Evolutionary conservation across 495 filamentous ascomycete species (phyloP).

Genomic region (Neurospora tetraspora): DNA sequence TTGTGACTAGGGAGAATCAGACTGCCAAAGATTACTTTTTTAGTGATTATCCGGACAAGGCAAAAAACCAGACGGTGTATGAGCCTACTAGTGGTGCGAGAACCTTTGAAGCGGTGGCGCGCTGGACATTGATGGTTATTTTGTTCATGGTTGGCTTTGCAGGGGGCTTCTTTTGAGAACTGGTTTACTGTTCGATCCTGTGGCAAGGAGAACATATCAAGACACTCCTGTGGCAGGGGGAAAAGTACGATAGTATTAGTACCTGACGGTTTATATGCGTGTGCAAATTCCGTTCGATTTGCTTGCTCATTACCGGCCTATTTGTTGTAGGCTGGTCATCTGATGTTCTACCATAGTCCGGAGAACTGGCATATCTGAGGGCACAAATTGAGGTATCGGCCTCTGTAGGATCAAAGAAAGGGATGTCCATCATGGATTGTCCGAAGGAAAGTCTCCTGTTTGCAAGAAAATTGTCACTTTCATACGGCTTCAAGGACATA

Average conservation of each 20-base stretch:
- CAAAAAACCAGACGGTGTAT: slow-evolving; percentile 48
- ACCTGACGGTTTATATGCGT: not conserved
- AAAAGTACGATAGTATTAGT: not conserved
- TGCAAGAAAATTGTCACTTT: not conserved
- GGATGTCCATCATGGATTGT: not conserved
- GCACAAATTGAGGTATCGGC: not conserved
- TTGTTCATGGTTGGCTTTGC: slow-evolving; percentile 7
- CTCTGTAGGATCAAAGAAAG: not conserved
- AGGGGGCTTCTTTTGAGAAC: slow-evolving; percentile 7
- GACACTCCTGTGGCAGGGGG: not conserved
- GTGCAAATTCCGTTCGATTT: not conserved
- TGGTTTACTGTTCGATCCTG: not conserved
- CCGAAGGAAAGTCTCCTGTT: not conserved
- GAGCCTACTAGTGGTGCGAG: slow-evolving; percentile 7
- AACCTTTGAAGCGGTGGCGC: slow-evolving; percentile 2
- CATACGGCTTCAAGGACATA: too few relatives aligned
- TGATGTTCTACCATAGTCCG: not conserved
- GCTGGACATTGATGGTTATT: slow-evolving; percentile 6
- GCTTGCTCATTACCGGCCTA: not conserved
- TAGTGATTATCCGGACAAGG: slow-evolving; percentile 39
- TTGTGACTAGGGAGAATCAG: slow-evolving; percentile 32
- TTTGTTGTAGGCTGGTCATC: not conserved
- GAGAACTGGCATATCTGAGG: not conserved
- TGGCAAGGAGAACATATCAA: not conserved
- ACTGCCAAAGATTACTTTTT: slow-evolving; percentile 49